phyloP scores from a whole-genome alignment of 805 yeast species.

The Candida nitratophila region DNA sequence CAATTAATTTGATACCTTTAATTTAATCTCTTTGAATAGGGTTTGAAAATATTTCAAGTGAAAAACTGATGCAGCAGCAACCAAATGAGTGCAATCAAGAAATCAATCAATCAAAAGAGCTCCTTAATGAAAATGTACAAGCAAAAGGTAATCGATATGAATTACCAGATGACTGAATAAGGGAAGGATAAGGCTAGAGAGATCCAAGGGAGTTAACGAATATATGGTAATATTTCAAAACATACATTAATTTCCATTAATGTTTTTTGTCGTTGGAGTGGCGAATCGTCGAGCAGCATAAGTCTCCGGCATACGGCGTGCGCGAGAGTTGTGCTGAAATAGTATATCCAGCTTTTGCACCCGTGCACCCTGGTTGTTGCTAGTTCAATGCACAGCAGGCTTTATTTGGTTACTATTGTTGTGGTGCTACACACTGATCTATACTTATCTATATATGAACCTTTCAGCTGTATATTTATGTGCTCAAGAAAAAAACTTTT shows the following conservation, averaged over 20 bases:
- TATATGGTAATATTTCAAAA: neutral
- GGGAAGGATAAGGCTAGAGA: neutral
- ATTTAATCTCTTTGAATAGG: neutral
- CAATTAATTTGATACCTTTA: conserved; percentile 1
- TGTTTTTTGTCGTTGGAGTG: conserved; percentile 1
- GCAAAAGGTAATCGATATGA: neutral
- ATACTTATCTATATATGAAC: too few relatives aligned
- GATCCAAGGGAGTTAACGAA: neutral
- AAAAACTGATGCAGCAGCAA: conserved; percentile 13
- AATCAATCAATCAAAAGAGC: conserved; percentile 1
- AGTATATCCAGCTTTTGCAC: neutral
- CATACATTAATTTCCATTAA: neutral
- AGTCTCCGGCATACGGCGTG: neutral
- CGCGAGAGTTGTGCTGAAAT: neutral
- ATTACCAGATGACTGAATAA: conserved; percentile 1
- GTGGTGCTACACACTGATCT: too few relatives aligned
- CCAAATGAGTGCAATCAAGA: conserved; percentile 15
- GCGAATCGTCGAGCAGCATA: neutral
- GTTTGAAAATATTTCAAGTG: conserved; percentile 2
- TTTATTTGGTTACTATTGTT: too few relatives aligned
- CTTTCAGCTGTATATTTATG: too few relatives aligned
- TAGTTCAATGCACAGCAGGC: too few relatives aligned
- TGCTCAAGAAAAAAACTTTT: conserved; percentile 53
- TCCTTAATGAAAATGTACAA: neutral
- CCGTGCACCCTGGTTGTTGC: neutral